Conservation (phyloP, 2,329 filamentous ascomycete genomes). For the Orbilia blumenaviensis region DNA sequence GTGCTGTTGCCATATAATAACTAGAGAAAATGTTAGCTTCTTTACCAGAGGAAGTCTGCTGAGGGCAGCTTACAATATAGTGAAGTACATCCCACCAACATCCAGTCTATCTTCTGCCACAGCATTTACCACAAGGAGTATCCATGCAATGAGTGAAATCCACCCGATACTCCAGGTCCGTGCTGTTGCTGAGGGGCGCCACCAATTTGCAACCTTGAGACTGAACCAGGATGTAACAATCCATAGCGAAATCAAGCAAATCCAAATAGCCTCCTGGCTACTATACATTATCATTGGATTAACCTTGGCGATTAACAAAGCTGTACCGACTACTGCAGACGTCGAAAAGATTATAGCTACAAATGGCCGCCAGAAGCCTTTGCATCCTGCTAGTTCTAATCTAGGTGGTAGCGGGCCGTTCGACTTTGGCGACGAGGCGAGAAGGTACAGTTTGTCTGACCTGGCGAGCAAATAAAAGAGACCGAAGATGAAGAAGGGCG, state of each 20-base stretch:
- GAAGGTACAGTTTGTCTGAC: constrained; percentile 86
- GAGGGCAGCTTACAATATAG: constrained; percentile 59
- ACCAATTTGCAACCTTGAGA: constrained; percentile 78
- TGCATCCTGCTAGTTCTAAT: constrained; percentile 68
- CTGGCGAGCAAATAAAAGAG: constrained; percentile 75
- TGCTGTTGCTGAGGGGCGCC: constrained; percentile 85
- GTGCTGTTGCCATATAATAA: constrained; percentile 36
- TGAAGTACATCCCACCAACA: constrained; percentile 79
- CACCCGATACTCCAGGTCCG: constrained; percentile 82
- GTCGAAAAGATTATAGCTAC: constrained; percentile 75
- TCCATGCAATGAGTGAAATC: constrained; percentile 81
- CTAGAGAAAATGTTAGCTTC: constrained; percentile 2
- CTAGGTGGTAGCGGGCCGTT: constrained; percentile 61
- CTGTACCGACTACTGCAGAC: constrained; percentile 74
- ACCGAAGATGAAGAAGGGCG: constrained; percentile 76
- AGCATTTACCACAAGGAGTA: constrained; percentile 74
- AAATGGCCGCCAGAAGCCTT: constrained; percentile 85
- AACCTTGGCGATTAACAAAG: constrained; percentile 79
- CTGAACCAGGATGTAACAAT: constrained; percentile 84
- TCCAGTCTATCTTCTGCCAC: constrained; percentile 79
- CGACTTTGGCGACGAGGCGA: constrained; percentile 64
- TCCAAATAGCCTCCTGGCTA: constrained; percentile 86
- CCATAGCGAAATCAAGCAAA: constrained; percentile 84
- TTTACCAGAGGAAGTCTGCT: constrained; percentile 68
- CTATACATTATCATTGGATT: constrained; percentile 94